Base-by-base conservation (phyloP, 202 grass and related monocot species). In the Zoysia matrella region DNA sequence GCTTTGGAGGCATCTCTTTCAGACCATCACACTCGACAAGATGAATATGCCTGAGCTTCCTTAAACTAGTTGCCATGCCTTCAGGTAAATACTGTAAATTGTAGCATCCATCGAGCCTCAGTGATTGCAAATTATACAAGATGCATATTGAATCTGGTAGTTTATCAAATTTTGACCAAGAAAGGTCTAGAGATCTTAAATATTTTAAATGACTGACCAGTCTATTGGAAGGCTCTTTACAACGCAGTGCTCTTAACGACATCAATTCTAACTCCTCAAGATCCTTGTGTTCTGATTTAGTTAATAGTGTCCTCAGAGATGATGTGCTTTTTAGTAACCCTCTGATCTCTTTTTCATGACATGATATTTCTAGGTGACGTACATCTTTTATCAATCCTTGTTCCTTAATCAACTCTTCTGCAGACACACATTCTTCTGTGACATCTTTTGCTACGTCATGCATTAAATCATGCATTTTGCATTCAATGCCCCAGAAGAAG, bases 181-280 rank as follows among this genome's bases (percentile, higher is more conserved):
- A 91, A 11, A 94, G n/a, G 58, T 91, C 82, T 22, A 94, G 86
- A 52, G 77, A 77, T n/a, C 60, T 14, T 52, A 77, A 65, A 77
- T 52, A 60, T 65, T 30, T 30, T 30, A 0, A 0, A 30, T 30
- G 22, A 30, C 22, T 30, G 22, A 30, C 22, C 22, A 30, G 22
- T 30, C 43, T 41, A 11, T 18, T 3, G 30, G 1, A 30, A 30
- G 22, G 22, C 22, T 30, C 22, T 30, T 30, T 30, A 30, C 22
- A 30, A 30, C 22, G 22, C 41, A 85, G 6, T 1, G 41, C 81
- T 79, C 82, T 56, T 12, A 82, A 11, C 5, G 82, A 74, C 40
- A n/a, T 65, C 6, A 80, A 8, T 45, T 64, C 78, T 4, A 69
- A 56, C 45, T 4, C 72, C 5, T 69, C 8, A 56, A 85, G 43